phyloP scores from a whole-genome alignment of 306 rosid species.

The Pterocarpus macrocarpus region DNA sequence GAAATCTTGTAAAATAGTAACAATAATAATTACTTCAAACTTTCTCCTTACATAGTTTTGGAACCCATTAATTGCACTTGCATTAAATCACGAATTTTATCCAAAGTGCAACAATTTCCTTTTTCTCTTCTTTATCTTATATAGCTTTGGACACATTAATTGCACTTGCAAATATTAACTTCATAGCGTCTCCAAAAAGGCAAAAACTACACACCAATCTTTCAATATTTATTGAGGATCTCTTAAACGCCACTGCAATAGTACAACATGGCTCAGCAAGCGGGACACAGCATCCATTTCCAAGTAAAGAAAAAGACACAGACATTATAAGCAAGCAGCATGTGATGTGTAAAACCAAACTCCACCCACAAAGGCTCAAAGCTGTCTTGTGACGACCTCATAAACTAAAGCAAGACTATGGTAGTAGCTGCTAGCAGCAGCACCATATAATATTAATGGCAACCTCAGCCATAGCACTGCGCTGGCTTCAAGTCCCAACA shows the following conservation, averaged over 20 bases:
- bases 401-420: neutral
- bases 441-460: neutral
- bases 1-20: no score
- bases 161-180: neutral
- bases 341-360: slow-evolving; percentile 21
- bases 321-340: neutral
- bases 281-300: slow-evolving; percentile 2
- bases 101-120: neutral
- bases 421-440: slow-evolving; percentile 1
- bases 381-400: no score
- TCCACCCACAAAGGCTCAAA: no score
- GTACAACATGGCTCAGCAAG: neutral
- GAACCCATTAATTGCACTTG: no score
- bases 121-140: neutral
- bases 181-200: slow-evolving; percentile 14
- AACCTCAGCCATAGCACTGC: slow-evolving; percentile 28
- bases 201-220: neutral
- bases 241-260: neutral
- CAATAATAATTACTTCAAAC: no score
- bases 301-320: neutral
- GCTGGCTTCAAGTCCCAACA: slow-evolving; percentile 49
- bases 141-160: neutral
- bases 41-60: no score
- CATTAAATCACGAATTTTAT: no score
- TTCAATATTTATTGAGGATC: neutral